A percentile compares a stretch with the other conserved stretches of the same genome.
These are phyloP conservation scores for Trichoderma sp. DNA, from an alignment of 2,329 filamentous ascomycete genomes.

Conservation along the genomic window DNA sequence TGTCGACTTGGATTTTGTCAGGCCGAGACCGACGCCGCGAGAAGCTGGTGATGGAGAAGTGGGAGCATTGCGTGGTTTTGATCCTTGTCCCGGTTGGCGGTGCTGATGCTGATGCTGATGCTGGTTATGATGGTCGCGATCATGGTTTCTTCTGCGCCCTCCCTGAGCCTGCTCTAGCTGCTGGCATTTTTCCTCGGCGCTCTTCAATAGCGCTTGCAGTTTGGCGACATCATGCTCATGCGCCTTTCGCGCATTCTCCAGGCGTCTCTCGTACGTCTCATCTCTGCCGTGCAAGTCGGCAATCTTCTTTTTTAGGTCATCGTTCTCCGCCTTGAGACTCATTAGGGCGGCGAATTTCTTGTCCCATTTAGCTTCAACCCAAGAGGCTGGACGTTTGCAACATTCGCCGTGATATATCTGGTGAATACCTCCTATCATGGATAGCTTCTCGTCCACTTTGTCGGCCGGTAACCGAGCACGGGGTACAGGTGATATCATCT, in stretches of 20 bases:
- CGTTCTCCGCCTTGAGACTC: constrained; percentile 34
- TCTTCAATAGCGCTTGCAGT: constrained; percentile 36
- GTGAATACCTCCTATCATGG: constrained; percentile 45
- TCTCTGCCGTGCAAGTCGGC: constrained; percentile 39
- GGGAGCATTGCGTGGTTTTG: constrained; percentile 20
- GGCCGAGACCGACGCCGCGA: constrained; percentile 21
- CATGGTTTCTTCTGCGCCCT: constrained; percentile 24
- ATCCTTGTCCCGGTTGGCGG: constrained; percentile 21
- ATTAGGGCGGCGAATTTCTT: constrained; percentile 30
- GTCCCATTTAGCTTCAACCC: constrained; percentile 39
- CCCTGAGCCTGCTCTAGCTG: constrained; percentile 30
- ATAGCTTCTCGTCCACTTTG: constrained; percentile 41
- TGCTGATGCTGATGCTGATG: constrained; percentile 19
- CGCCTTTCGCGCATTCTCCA: constrained; percentile 36
- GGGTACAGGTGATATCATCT: constrained; percentile 36
- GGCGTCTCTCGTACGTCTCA: constrained; percentile 38
- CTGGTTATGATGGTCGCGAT: constrained; percentile 20
- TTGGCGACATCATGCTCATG: constrained; percentile 34
- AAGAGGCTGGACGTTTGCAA: constrained; percentile 41
- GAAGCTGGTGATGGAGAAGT: constrained; percentile 19
- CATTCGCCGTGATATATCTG: constrained; percentile 47
- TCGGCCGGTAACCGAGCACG: constrained; percentile 34
- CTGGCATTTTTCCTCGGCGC: constrained; percentile 34
- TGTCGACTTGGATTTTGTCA: constrained; percentile 27
- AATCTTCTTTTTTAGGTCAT: constrained; percentile 34